phyloP scores from a whole-genome alignment of 2,329 filamentous ascomycete species.

The Arthrinium phaeospermum region DNA sequence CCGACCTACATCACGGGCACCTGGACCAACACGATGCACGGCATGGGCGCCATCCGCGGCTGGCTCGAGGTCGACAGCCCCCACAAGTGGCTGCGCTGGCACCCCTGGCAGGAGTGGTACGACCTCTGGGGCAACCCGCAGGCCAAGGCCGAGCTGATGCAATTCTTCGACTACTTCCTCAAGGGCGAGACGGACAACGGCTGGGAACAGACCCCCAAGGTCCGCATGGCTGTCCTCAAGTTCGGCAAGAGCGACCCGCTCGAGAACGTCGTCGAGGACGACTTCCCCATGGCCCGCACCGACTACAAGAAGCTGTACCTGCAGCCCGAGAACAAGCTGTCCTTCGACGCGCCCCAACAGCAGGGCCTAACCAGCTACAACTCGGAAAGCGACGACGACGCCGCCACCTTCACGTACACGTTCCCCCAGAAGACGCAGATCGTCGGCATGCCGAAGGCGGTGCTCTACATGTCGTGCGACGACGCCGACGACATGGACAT shows the following conservation, averaged over 20 bases:
- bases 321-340: slow-evolving; percentile 21
- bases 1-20: slow-evolving; percentile 28
- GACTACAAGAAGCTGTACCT: slow-evolving; percentile 27
- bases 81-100: slow-evolving; percentile 46
- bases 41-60: slow-evolving; percentile 31
- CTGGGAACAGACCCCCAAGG: slow-evolving; percentile 50
- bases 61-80: slow-evolving; percentile 41
- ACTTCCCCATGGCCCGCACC: slow-evolving; percentile 26
- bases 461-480: slow-evolving; percentile 48
- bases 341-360: slow-evolving; percentile 11
- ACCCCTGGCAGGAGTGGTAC: slow-evolving; percentile 48
- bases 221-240: slow-evolving; percentile 45
- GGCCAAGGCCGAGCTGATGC: slow-evolving; percentile 40
- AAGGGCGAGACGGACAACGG: slow-evolving; percentile 45
- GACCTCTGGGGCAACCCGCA: slow-evolving; percentile 44
- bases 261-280: slow-evolving; percentile 34
- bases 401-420: slow-evolving; percentile 40
- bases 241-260: slow-evolving; percentile 37
- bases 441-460: slow-evolving; percentile 49
- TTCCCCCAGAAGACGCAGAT: slow-evolving; percentile 44
- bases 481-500: slow-evolving; percentile 49
- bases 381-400: slow-evolving; percentile 32
- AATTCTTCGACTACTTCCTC: slow-evolving; percentile 51
- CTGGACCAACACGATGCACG: slow-evolving; percentile 28
- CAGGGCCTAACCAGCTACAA: slow-evolving; percentile 33